Percentiles rank a stretch among this genome's conserved stretches.
phyloP scores from a whole-genome alignment of 2,329 filamentous ascomycete genomes.

The Moelleriella libera region DNA sequence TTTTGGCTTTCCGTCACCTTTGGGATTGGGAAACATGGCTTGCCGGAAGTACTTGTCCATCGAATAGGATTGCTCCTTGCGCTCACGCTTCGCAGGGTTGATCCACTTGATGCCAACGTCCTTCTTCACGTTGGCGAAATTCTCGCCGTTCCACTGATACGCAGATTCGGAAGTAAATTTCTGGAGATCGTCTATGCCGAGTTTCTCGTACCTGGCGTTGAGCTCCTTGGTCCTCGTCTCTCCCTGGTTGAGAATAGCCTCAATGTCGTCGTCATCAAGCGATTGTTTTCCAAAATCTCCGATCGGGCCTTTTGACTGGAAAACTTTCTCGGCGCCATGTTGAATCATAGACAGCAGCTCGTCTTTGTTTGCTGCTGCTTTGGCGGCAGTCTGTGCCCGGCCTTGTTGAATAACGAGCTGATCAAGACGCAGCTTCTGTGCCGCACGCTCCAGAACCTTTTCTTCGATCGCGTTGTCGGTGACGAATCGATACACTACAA shows the following conservation, averaged over 20 bases:
- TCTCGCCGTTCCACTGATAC: conserved; percentile 98
- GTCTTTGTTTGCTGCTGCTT: conserved; percentile 88
- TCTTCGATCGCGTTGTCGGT: conserved; percentile 98
- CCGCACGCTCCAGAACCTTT: conserved; percentile 91
- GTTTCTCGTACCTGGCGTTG: conserved; percentile 88
- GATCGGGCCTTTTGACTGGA: conserved; percentile 56
- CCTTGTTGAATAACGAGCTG: conserved; percentile 98
- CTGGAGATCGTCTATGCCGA: conserved; percentile 91
- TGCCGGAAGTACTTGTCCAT: conserved; percentile 98
- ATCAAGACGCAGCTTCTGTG: conserved; percentile 90
- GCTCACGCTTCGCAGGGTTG: conserved; percentile 93
- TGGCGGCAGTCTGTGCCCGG: conserved; percentile 76
- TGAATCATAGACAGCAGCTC: conserved; percentile 97
- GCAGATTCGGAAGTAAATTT: conserved; percentile 96
- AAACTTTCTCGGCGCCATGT: conserved; percentile 92
- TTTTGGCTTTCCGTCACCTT: conserved; percentile 81
- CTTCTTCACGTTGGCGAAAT: conserved; percentile 84
- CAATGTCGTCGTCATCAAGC: conserved; percentile 79
- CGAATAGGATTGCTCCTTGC: conserved; percentile 94
- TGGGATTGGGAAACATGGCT: conserved; percentile 67
- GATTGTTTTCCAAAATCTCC: conserved; percentile 46
- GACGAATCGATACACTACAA: conserved; percentile 90
- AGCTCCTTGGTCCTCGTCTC: conserved; percentile 81
- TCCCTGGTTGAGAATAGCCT: conserved; percentile 71
- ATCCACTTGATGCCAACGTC: conserved; percentile 93